These are phyloP conservation scores for Pseudogymnoascus sp. DNA, from an alignment of 2,329 filamentous ascomycete genomes.

Conservation along the genomic window DNA sequence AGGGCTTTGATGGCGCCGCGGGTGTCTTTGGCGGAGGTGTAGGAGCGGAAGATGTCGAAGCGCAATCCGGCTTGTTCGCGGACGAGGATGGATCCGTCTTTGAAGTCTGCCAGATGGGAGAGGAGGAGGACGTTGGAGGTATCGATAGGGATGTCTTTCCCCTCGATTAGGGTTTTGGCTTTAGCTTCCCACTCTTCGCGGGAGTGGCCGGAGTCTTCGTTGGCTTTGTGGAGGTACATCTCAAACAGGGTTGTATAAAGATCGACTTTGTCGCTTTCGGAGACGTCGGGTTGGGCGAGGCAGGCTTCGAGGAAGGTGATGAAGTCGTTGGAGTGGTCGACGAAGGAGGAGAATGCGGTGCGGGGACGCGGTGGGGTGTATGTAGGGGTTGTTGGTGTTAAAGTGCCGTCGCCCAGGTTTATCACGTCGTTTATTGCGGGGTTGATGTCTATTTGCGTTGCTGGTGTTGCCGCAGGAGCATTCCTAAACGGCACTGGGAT, in stretches of 20 bases:
- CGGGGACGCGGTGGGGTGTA: constrained; percentile 78
- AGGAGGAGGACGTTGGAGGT: constrained; percentile 89
- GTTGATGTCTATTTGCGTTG: constrained; percentile 40
- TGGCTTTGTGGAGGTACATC: constrained; percentile 91
- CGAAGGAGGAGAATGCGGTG: constrained; percentile 90
- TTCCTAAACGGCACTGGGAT: constrained; percentile 83
- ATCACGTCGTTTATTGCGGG: constrained; percentile 43
- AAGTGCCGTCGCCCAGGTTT: constrained; percentile 28
- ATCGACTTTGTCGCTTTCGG: constrained; percentile 68
- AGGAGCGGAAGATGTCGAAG: constrained; percentile 94
- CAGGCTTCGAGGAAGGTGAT: constrained; percentile 88
- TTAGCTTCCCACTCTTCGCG: constrained; percentile 81
- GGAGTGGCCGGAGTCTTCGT: constrained; percentile 60
- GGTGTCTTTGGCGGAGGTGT: constrained; percentile 87
- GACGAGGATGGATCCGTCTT: constrained; percentile 82
- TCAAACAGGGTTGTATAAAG: constrained; percentile 94
- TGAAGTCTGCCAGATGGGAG: constrained; percentile 84
- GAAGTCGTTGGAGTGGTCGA: constrained; percentile 87
- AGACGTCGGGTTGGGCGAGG: constrained; percentile 61
- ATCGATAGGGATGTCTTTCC: constrained; percentile 74
- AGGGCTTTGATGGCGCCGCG: constrained; percentile 81
- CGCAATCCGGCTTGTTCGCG: constrained; percentile 86
- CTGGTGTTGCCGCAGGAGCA: constrained; percentile 43
- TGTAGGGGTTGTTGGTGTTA: constrained; percentile 33
- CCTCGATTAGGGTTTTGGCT: constrained; percentile 80